Conservation (phyloP, 2,329 filamentous ascomycete species). For the Penicillium sp. region DNA sequence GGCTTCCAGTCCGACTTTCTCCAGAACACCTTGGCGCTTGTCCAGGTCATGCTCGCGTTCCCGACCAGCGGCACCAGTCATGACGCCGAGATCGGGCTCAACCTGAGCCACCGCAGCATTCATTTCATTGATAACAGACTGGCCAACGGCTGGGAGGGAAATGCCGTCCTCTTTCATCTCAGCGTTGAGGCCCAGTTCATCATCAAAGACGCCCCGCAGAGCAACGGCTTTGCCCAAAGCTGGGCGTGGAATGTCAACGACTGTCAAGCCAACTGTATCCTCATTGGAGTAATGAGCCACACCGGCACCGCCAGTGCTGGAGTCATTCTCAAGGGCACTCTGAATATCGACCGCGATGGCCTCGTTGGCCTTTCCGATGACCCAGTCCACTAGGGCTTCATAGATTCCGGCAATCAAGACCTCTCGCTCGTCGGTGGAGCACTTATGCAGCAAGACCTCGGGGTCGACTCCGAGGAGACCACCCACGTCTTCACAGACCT, state of each 20-base stretch:
- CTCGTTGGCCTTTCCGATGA: constrained; percentile 83
- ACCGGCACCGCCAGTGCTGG: constrained; percentile 63
- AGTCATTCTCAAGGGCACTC: constrained; percentile 64
- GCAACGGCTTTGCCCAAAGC: constrained; percentile 83
- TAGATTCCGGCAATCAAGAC: constrained; percentile 85
- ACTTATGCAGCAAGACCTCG: constrained; percentile 74
- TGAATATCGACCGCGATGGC: constrained; percentile 77
- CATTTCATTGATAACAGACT: constrained; percentile 85
- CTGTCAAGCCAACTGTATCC: constrained; percentile 83
- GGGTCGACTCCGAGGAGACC: constrained; percentile 84
- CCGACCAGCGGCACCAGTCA: constrained; percentile 64
- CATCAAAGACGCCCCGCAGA: constrained; percentile 89
- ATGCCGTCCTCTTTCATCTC: constrained; percentile 98
- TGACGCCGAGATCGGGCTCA: constrained; percentile 76
- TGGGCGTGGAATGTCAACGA: constrained; percentile 82
- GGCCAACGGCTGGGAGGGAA: constrained; percentile 70
- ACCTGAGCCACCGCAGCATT: constrained; percentile 75
- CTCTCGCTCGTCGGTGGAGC: constrained; percentile 80
- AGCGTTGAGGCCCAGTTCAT: constrained; percentile 85
- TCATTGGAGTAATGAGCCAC: constrained; percentile 68
- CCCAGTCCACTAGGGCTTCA: constrained; percentile 92
- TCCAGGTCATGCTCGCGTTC: constrained; percentile 79
- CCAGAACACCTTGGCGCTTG: constrained; percentile 77
- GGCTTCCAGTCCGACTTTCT: constrained; percentile 80
- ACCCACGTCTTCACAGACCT: constrained; percentile 86